Percentiles rank a stretch among this genome's conserved stretches.
Conservation (phyloP, 306 rosid species). For the Boehmeria nivea region DNA sequence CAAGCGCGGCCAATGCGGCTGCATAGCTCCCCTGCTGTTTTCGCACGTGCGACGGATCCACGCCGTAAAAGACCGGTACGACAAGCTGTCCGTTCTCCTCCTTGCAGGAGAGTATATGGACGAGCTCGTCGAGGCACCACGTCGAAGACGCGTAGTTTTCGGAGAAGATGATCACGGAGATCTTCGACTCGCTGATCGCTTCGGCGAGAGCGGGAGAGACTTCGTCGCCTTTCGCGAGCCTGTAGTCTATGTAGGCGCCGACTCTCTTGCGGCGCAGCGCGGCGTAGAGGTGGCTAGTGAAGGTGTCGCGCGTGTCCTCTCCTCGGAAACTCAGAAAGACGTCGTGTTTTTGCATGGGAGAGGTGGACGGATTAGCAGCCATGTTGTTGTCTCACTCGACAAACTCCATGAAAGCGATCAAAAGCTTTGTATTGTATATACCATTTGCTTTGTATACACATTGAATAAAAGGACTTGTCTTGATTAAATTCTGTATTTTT, state of each 20-base stretch:
- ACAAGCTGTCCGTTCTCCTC: background rate
- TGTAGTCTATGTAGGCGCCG: background rate
- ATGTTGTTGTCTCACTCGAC: too few relatives aligned
- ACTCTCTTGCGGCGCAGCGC: background rate
- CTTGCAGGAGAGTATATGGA: background rate
- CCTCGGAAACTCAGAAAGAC: constrained; percentile 7
- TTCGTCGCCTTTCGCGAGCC: background rate
- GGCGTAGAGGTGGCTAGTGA: background rate
- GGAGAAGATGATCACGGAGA: background rate
- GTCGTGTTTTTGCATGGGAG: background rate
- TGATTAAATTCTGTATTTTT: too few relatives aligned
- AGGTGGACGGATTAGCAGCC: background rate
- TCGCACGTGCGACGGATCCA: background rate
- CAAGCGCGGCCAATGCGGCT: background rate
- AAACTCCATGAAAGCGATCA: too few relatives aligned
- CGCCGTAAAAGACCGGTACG: background rate
- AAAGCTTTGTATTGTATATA: too few relatives aligned
- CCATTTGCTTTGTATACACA: too few relatives aligned
- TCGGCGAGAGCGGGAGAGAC: background rate
- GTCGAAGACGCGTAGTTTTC: background rate
- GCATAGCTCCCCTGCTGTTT: background rate
- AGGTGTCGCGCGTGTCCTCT: background rate
- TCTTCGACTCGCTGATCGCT: background rate
- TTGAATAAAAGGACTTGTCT: too few relatives aligned
- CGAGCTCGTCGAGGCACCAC: constrained; percentile 4